A percentile compares a stretch with the other conserved stretches of the same genome.
Evolutionary conservation across 768 basidiomycete genomes (phyloP).

Genomic region (Udeniomyces megalosporus): DNA sequence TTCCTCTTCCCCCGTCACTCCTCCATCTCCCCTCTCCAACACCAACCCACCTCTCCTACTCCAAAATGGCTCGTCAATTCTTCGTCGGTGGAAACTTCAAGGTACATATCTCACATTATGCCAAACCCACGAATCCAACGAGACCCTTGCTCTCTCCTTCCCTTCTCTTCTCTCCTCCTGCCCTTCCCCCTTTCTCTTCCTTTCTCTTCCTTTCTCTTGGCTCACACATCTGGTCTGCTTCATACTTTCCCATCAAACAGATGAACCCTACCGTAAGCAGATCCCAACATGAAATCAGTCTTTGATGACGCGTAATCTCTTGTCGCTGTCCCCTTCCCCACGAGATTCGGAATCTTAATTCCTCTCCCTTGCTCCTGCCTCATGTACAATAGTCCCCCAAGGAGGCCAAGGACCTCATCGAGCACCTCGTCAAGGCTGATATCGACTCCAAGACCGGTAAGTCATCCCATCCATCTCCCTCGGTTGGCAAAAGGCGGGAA

Average conservation of each 20-base stretch:
- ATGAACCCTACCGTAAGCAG: conserved; percentile 16
- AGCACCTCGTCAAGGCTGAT: conserved; percentile 57
- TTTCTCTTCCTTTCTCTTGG: neutral
- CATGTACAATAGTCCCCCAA: neutral
- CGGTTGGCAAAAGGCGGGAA: neutral
- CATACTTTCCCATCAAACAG: neutral
- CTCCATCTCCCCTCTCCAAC: neutral
- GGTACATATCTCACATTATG: conserved; percentile 68
- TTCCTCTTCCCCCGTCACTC: neutral
- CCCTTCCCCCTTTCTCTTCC: neutral
- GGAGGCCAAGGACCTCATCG: conserved; percentile 49
- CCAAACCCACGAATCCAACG: neutral
- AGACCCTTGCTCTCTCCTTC: neutral
- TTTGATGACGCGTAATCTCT: too few species aligned
- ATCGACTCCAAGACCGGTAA: conserved; percentile 62
- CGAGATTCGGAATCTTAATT: neutral
- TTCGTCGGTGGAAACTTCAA: conserved; percentile 98
- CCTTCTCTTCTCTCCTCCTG: neutral
- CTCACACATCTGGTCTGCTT: too few species aligned
- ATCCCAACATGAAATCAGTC: too few species aligned
- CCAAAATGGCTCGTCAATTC: conserved; percentile 35
- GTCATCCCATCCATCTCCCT: conserved; percentile 19
- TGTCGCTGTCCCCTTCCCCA: neutral
- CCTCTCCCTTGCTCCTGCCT: neutral
- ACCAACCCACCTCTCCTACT: neutral